Evolutionary conservation across 108 stramenopile genomes (phyloP).

Genomic region (Nitzschia palea): DNA sequence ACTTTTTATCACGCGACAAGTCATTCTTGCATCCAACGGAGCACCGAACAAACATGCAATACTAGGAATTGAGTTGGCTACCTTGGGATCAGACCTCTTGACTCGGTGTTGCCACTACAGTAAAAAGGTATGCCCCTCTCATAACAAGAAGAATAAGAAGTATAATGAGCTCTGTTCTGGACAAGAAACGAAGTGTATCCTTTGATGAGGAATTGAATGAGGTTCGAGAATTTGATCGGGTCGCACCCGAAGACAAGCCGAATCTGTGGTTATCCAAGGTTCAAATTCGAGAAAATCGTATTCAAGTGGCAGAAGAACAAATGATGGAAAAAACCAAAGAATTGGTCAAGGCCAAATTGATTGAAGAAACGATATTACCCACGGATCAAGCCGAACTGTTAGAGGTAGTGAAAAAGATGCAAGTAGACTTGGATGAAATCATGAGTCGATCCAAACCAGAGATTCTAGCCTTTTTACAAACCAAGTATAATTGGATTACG

Average conservation of each 20-base stretch:
- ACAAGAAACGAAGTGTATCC: not conserved
- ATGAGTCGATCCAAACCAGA: slow-evolving; percentile 4
- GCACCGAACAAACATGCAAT: no score
- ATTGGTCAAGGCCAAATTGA: slow-evolving; percentile 17
- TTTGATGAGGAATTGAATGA: slow-evolving; percentile 17
- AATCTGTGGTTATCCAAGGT: not conserved
- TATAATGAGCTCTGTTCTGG: no score
- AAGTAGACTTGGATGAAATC: slow-evolving; percentile 5
- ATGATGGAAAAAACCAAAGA: slow-evolving; percentile 6
- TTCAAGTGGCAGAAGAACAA: not conserved
- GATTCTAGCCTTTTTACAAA: slow-evolving; percentile 9
- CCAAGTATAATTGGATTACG: slow-evolving; percentile 14
- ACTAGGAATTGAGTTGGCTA: no score
- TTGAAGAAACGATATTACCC: not conserved
- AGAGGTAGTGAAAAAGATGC: not conserved
- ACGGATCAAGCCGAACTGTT: not conserved
- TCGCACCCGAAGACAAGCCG: slow-evolving; percentile 8
- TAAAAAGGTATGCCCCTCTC: no score
- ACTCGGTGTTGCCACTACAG: no score
- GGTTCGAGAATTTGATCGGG: slow-evolving; percentile 1
- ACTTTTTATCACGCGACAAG: no score
- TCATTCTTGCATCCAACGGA: no score
- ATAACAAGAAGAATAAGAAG: no score
- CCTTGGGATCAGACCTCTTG: no score
- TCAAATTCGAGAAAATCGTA: slow-evolving; percentile 8